phyloP scores from a whole-genome alignment of 345 rosid genomes.

The Cardiospermum halicacabum region DNA sequence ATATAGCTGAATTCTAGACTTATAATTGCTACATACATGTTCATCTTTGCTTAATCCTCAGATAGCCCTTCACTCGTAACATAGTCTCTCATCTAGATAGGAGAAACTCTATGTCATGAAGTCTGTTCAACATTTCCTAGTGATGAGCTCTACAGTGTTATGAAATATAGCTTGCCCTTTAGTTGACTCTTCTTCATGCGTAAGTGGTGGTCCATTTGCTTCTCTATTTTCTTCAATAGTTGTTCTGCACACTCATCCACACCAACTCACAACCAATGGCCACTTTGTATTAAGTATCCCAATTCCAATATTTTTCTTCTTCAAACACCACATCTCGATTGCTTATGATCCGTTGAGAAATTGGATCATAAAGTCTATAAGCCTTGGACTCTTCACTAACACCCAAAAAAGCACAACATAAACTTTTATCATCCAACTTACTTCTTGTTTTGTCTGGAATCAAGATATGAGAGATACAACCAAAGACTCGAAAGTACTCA shows the following conservation, averaged over 20 bases:
- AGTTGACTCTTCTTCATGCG: too few species aligned
- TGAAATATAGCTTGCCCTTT: too few species aligned
- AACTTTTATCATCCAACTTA: too few species aligned
- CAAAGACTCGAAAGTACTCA: constrained; percentile 3
- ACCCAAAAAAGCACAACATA: background rate
- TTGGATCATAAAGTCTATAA: background rate
- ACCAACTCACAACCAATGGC: background rate
- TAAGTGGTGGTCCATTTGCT: too few species aligned
- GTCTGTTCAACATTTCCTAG: too few species aligned
- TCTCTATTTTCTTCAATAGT: background rate
- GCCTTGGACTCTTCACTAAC: background rate
- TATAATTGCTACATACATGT: too few species aligned
- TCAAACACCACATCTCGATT: too few species aligned
- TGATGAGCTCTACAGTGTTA: too few species aligned
- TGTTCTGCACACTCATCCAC: background rate
- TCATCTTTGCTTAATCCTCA: too few species aligned
- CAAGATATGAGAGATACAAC: background rate
- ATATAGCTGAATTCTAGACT: background rate
- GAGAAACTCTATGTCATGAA: too few species aligned
- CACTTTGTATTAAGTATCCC: background rate
- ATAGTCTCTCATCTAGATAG: too few species aligned
- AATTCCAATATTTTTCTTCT: background rate
- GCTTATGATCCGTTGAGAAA: background rate
- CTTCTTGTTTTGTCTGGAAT: background rate
- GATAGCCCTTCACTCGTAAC: too few species aligned